Percentiles rank a stretch among this genome's conserved stretches.
These are phyloP conservation scores for Suhomyces coccinellae DNA, from an alignment of 1,139 yeast species.

Conservation along the genomic window DNA sequence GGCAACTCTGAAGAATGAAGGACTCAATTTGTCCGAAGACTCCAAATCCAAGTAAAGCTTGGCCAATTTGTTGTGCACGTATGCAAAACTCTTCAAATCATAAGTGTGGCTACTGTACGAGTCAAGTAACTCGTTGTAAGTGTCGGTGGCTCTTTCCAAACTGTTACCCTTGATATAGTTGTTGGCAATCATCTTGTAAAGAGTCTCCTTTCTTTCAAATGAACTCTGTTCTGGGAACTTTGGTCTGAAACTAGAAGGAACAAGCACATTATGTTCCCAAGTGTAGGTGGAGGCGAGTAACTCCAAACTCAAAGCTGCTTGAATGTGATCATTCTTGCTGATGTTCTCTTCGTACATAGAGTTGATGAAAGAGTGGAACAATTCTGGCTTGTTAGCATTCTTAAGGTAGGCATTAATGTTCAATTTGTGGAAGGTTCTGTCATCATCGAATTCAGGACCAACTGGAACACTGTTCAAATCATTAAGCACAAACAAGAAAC, in stretches of 20 bases:
- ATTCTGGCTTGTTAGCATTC: conserved; percentile 78
- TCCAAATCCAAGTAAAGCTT: conserved; percentile 69
- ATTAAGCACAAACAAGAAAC: conserved; percentile 64
- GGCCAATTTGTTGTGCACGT: conserved; percentile 69
- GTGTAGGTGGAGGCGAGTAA: conserved; percentile 73
- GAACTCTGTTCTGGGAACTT: conserved; percentile 76
- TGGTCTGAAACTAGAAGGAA: conserved; percentile 65
- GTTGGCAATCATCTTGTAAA: conserved; percentile 70
- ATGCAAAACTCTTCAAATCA: conserved; percentile 75
- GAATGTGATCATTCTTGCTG: conserved; percentile 63
- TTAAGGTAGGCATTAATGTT: conserved; percentile 76
- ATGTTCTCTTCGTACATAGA: conserved; percentile 70
- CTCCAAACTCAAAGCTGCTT: conserved; percentile 82
- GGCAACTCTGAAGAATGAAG: conserved; percentile 78
- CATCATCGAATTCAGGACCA: conserved; percentile 85
- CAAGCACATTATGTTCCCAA: conserved; percentile 65
- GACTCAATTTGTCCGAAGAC: conserved; percentile 68
- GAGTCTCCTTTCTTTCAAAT: conserved; percentile 76
- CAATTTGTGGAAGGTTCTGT: conserved; percentile 76
- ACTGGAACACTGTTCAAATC: conserved; percentile 75
- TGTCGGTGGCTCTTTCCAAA: conserved; percentile 26
- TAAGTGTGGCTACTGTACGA: conserved; percentile 74
- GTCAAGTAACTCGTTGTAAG: conserved; percentile 73
- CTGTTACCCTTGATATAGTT: conserved; percentile 68
- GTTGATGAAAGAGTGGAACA: conserved; percentile 74